A percentile compares a stretch with the other conserved stretches of the same genome.
Evolutionary conservation across 169 alveolate species (phyloP).

Genomic region (Plasmodium sp.): DNA sequence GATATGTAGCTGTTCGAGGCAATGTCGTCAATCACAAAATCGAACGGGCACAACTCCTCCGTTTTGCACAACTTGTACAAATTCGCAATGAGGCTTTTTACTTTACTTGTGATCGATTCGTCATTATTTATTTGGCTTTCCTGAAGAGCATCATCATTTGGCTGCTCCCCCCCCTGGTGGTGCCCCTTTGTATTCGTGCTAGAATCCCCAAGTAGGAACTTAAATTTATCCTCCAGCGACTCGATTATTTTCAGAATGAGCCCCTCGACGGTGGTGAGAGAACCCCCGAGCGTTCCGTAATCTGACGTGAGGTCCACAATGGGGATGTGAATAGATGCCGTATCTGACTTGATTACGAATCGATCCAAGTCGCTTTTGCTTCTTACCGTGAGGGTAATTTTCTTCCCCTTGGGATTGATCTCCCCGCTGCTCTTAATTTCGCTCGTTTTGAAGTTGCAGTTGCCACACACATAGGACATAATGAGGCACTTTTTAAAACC

Average conservation of each 20-base stretch:
- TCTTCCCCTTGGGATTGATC: conserved; percentile 92
- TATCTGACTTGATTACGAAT: conserved; percentile 95
- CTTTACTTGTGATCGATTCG: conserved; percentile 19
- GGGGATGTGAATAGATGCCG: conserved; percentile 93
- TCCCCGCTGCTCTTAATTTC: conserved; percentile 98
- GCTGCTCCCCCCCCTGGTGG: conserved; percentile 75
- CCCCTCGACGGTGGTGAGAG: conserved; percentile 96
- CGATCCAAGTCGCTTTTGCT: conserved; percentile 93
- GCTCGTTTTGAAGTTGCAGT: conserved; percentile 95
- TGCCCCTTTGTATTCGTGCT: conserved; percentile 77
- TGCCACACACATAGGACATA: conserved; percentile 94
- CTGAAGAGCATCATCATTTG: neutral
- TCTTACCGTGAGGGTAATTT: conserved; percentile 87
- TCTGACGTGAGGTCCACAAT: conserved; percentile 94
- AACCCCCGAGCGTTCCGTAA: conserved; percentile 87
- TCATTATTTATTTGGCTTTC: neutral
- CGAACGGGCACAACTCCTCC: conserved; percentile 79
- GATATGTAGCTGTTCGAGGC: conserved; percentile 93
- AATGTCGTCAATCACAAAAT: conserved; percentile 93
- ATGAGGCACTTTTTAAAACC: conserved; percentile 95
- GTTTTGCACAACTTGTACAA: conserved; percentile 63
- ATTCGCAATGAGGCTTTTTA: conserved; percentile 22
- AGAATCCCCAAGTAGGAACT: conserved; percentile 96
- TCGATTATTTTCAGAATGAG: conserved; percentile 88
- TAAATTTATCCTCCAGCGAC: conserved; percentile 87